Conservation (phyloP, 257 asterid species). For the Rehmannia glutinosa region DNA sequence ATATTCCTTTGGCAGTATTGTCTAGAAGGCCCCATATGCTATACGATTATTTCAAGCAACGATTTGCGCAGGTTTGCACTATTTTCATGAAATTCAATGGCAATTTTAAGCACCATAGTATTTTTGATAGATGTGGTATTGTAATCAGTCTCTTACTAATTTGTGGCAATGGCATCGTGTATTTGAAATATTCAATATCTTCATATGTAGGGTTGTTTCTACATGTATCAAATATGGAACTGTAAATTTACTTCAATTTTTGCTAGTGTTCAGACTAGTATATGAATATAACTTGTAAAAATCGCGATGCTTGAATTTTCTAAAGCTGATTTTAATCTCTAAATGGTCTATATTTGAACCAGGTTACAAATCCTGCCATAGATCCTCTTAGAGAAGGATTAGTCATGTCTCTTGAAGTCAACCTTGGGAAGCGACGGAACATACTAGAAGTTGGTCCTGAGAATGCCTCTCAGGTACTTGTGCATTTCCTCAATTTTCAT, state of each 20-base stretch:
- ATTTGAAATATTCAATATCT: too few species aligned
- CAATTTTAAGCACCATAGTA: not conserved
- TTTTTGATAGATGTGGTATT: not conserved
- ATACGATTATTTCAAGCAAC: slow-evolving; percentile 94
- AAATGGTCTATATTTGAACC: slow-evolving; percentile 22
- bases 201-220: too few species aligned
- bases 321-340: slow-evolving; percentile 10
- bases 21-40: slow-evolving; percentile 88
- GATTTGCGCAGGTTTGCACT: slow-evolving; percentile 87
- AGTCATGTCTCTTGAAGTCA: slow-evolving; percentile 98
- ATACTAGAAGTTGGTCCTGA: slow-evolving; percentile 95
- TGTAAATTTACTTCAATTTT: not conserved
- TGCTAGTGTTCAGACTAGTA: not conserved
- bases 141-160: too few species aligned
- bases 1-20: slow-evolving; percentile 90
- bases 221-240: too few species aligned
- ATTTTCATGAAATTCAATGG: slow-evolving; percentile 10
- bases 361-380: slow-evolving; percentile 99
- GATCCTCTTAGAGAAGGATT: slow-evolving; percentile 99
- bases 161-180: too few species aligned
- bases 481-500: slow-evolving; percentile 14
- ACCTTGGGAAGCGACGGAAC: slow-evolving; percentile 93
- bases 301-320: not conserved
- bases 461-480: slow-evolving; percentile 87
- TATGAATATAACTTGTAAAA: not conserved